Evolutionary conservation across 352 stramenopile species (phyloP), one percentile per base, ranked within the genome.

Genomic region (Globisporangium yorkense): DNA sequence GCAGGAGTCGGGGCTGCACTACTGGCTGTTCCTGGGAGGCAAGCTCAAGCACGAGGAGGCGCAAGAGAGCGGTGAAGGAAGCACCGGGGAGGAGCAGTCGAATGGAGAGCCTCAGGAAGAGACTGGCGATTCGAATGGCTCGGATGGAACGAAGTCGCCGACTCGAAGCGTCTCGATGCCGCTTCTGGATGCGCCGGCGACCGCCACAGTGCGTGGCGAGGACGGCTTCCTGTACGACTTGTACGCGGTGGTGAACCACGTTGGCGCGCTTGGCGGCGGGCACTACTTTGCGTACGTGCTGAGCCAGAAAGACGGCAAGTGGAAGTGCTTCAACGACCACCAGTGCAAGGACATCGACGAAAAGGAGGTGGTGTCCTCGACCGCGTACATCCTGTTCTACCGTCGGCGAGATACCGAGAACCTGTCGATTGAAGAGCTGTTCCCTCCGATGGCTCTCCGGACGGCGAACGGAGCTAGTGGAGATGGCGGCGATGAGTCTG

Each of bases 321-420:
- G 97, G 97, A 97, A 98, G 61, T 95, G 97, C 67, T 99, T 99
- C 69, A 99, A 99, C 62, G 97, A 99, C 74, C 92, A 86, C 61
- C 81, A 86, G 63, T 96, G 76, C 71, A 92, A 88, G 60, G 80
- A 94, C 29, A 90, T 97, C 37, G 83, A 93, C 59, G 81, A 87
- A 9, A 81, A 88, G 18, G 84, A 97, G 58, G 86, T 96, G 12
- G 76, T 96, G 5, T 91, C 74, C 9, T 83, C 84, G 3, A 91
- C 85, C 3, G 90, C 90, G 35, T 97, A 97, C 50, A 92, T 97
- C 44, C 67, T 97, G 40, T 97, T 97, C 65, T 97, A 97, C 70
- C 75, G 71, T 9, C 76, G 87, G 44, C 78, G 84, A 8, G 85
- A 96, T 47, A 87, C 74, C 33, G 71, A 79, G 33, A 57, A 82